Percentiles rank a stretch among this genome's conserved stretches.
Evolutionary conservation across 2,329 filamentous ascomycete genomes (phyloP).

Genomic region (Annulohypoxylon truncatum): DNA sequence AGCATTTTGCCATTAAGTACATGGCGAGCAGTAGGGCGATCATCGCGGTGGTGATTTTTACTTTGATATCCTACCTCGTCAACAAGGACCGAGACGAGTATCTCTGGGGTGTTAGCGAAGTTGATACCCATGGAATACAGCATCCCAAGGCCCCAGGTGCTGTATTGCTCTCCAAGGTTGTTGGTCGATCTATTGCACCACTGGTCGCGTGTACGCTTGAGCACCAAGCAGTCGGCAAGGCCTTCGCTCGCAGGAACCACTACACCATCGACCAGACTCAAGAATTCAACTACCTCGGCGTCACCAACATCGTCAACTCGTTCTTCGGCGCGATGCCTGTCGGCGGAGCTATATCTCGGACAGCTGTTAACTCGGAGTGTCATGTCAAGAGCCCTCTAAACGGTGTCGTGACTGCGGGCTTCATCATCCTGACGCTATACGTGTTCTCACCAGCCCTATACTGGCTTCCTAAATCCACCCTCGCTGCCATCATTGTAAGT

Average conservation of each 20-base stretch:
- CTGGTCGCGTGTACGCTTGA: conserved; percentile 72
- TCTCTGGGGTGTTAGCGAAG: conserved; percentile 69
- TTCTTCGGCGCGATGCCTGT: conserved; percentile 74
- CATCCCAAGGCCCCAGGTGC: conserved; percentile 60
- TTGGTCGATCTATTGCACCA: conserved; percentile 66
- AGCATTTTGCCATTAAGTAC: conserved; percentile 68
- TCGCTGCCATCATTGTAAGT: conserved; percentile 70
- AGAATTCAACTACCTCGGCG: conserved; percentile 72
- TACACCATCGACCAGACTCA: conserved; percentile 74
- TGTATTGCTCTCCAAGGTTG: conserved; percentile 64
- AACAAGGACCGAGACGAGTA: conserved; percentile 64
- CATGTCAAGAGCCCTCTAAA: conserved; percentile 71
- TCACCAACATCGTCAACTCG: conserved; percentile 72
- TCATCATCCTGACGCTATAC: conserved; percentile 71
- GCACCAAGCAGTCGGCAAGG: conserved; percentile 73
- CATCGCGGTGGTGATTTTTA: conserved; percentile 70
- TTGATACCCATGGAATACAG: conserved; percentile 65
- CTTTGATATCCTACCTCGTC: conserved; percentile 70
- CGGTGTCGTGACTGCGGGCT: conserved; percentile 69
- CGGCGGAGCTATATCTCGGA: conserved; percentile 74
- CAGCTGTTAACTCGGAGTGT: conserved; percentile 74
- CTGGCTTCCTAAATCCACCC: conserved; percentile 74
- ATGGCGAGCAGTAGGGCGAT: conserved; percentile 70
- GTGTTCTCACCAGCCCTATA: conserved; percentile 70
- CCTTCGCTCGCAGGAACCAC: conserved; percentile 70